These are phyloP conservation scores for Salix purpurea DNA, from an alignment of 345 rosid species.

Conservation along the genomic window DNA sequence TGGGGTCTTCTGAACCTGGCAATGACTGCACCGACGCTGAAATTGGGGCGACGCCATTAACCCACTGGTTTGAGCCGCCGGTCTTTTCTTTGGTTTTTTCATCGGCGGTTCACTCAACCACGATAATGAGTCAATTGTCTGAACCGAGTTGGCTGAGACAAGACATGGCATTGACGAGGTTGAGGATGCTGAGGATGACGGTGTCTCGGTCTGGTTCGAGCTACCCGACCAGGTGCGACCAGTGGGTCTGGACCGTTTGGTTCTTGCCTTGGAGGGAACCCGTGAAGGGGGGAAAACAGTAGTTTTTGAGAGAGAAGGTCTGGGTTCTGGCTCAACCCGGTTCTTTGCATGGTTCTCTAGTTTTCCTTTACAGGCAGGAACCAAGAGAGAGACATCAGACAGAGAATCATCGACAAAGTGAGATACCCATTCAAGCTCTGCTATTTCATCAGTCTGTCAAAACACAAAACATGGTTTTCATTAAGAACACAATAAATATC, in stretches of 20 bases:
- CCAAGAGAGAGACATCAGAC: constrained; percentile 22
- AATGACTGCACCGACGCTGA: constrained; percentile 49
- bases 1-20: constrained; percentile 54
- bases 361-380: constrained; percentile 9
- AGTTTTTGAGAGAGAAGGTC: constrained; percentile 6
- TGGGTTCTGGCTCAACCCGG: constrained; percentile 17
- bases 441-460: constrained; percentile 41
- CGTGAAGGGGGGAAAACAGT: constrained; percentile 16
- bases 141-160: neutral
- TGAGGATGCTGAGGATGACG: constrained; percentile 20
- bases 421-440: constrained; percentile 57
- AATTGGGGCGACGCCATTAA: constrained; percentile 13
- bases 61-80: constrained; percentile 18
- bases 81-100: constrained; percentile 36
- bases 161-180: constrained; percentile 5
- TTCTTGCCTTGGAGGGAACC: constrained; percentile 45
- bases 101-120: constrained; percentile 15
- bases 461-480: neutral
- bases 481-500: neutral
- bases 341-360: constrained; percentile 4
- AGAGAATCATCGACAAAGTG: constrained; percentile 49
- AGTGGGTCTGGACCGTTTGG: constrained; percentile 31
- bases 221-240: constrained; percentile 30
- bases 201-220: constrained; percentile 24
- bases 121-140: neutral